Percentiles rank a stretch among this genome's conserved stretches.
phyloP scores from a whole-genome alignment of 441 rosid species.

The Lepidium campestre region DNA sequence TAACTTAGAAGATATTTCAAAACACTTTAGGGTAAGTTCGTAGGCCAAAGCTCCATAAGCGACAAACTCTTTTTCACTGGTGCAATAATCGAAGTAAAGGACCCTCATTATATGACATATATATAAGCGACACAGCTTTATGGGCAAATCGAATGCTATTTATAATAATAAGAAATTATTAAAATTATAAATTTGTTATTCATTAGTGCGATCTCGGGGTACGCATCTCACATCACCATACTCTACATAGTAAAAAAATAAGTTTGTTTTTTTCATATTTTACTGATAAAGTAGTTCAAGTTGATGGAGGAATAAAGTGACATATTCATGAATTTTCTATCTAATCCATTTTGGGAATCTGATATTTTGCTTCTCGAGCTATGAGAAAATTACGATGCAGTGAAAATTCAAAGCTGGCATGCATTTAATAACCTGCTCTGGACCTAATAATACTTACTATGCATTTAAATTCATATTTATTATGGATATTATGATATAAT shows the following conservation, averaged over 20 bases:
- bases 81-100: conserved; percentile 13
- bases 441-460: conserved; percentile 8
- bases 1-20: neutral
- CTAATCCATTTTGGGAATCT: conserved; percentile 14
- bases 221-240: neutral
- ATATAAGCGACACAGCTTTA: conserved; percentile 18
- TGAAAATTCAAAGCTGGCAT: conserved; percentile 28
- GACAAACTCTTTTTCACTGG: conserved; percentile 12
- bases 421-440: conserved; percentile 27
- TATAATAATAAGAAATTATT: neutral
- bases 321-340: neutral
- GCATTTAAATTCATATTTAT: neutral
- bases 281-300: conserved; percentile 4
- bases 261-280: neutral
- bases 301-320: conserved; percentile 17
- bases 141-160: conserved; percentile 17
- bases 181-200: neutral
- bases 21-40: conserved; percentile 5
- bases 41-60: conserved; percentile 4
- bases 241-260: neutral
- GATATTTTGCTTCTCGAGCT: conserved; percentile 20
- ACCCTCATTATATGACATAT: neutral
- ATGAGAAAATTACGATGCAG: conserved; percentile 14
- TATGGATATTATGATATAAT: neutral
- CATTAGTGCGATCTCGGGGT: conserved; percentile 7